Conservation (phyloP, 1,284 basidiomycete genomes). For the Cutaneotrichosporon spelunceum region DNA sequence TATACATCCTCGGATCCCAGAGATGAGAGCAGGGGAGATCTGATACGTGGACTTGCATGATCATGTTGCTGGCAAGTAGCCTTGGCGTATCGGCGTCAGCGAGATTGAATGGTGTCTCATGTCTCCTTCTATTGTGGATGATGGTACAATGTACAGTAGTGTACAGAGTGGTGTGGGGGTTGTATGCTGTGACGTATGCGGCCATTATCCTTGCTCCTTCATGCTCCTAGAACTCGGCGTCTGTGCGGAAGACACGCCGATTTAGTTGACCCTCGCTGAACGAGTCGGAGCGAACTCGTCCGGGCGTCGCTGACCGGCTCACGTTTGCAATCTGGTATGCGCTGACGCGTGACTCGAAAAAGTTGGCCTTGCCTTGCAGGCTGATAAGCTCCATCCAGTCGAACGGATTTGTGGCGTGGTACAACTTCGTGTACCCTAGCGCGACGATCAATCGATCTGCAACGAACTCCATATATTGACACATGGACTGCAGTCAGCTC, state of each 20-base stretch:
- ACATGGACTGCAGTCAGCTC: slow-evolving; percentile 72
- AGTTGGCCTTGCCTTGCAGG: slow-evolving; percentile 59
- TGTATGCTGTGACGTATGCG: slow-evolving; percentile 2
- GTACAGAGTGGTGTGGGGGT: not conserved
- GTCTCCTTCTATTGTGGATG: not conserved
- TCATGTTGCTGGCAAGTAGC: not conserved
- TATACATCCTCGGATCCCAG: too few relatives aligned
- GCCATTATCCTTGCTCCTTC: not conserved
- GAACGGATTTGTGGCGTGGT: slow-evolving; percentile 67
- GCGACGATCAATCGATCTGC: slow-evolving; percentile 80
- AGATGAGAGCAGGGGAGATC: too few relatives aligned
- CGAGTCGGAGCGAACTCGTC: slow-evolving; percentile 13
- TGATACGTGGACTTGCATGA: not conserved
- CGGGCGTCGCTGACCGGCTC: slow-evolving; percentile 38
- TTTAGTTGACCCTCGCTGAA: slow-evolving; percentile 16
- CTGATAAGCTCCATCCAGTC: slow-evolving; percentile 91
- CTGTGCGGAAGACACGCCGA: slow-evolving; percentile 29
- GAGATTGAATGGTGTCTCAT: not conserved
- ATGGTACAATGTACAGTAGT: not conserved
- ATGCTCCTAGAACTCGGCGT: slow-evolving; percentile 28
- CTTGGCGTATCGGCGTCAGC: not conserved
- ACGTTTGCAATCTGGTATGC: slow-evolving; percentile 47
- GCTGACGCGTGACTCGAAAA: slow-evolving; percentile 50
- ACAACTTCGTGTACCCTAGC: slow-evolving; percentile 76
- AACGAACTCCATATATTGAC: slow-evolving; percentile 93